Conservation (phyloP, 768 basidiomycete species). For the Artomyces pyxidatus region DNA sequence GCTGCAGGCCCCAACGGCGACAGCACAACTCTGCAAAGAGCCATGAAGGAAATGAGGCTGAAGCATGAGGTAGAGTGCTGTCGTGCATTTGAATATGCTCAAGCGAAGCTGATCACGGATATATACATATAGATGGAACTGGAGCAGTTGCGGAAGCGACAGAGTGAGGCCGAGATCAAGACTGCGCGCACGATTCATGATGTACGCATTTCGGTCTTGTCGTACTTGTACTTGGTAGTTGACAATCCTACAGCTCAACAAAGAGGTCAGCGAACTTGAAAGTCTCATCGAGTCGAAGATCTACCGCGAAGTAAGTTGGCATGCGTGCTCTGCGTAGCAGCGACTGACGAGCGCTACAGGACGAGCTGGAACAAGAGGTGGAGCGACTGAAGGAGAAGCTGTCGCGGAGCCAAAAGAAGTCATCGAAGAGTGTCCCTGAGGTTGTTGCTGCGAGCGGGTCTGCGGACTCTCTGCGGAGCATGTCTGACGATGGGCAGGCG, state of each 20-base stretch:
- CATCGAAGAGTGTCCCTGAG: constrained; percentile 36
- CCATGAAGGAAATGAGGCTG: constrained; percentile 38
- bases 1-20: constrained; percentile 22
- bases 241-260: constrained; percentile 56
- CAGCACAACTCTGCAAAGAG: constrained; percentile 32
- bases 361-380: constrained; percentile 82
- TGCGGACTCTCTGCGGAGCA: constrained; percentile 12
- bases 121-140: constrained; percentile 43
- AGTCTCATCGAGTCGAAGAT: constrained; percentile 89
- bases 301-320: constrained; percentile 62
- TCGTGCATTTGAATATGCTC: not conserved
- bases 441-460: constrained; percentile 14
- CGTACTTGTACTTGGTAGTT: not conserved
- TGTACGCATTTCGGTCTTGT: constrained; percentile 32
- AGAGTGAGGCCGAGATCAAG: constrained; percentile 69
- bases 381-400: constrained; percentile 70
- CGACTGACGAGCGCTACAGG: constrained; percentile 31
- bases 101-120: not conserved
- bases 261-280: constrained; percentile 90
- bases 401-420: constrained; percentile 49
- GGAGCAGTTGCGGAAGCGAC: constrained; percentile 62
- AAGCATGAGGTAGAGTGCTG: constrained; percentile 39
- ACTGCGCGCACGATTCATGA: constrained; percentile 60
- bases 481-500: constrained; percentile 9
- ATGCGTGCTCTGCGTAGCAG: not conserved